Base-by-base conservation (phyloP, 768 basidiomycete genomes). In the Suillus clintonianus region DNA sequence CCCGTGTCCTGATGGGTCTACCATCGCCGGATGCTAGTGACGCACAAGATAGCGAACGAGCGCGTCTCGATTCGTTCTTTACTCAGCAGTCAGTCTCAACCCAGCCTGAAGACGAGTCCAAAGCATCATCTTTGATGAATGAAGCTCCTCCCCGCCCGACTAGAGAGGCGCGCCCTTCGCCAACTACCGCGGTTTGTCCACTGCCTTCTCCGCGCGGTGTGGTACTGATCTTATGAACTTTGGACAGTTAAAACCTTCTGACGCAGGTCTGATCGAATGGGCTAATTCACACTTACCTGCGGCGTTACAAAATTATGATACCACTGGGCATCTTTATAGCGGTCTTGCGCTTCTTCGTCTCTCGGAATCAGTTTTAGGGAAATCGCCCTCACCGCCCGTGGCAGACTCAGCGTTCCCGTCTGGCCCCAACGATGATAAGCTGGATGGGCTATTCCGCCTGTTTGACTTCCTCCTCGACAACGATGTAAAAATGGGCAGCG, bases 391-490 rank as follows among this genome's bases (percentile, higher is more conserved):
- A 19, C 91, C 92, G 17, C 84, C 90, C 11, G 89, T 95, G 3
- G 86, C 88, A 1, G 92, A 94, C 69, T 85, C 88, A 2, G 88
- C 89, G 0, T 97, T 97, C 80, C 90, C 90, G 3, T 73, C 79
- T 10, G 84, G 83, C 45, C 76, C 83, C 14, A 80, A 82, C 65
- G 90, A 95, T 71, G 90, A 96, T 67, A 92, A 90, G 67, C 79
- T 97, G 15, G 92, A 94, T 32, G 94, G 95, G 17, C 80, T 97
- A 34, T 95, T 97, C 80, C 83, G 86, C 62, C 79, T 97, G 61
- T 97, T 97, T 77, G 96, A 98, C 77, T 95, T 94, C 77, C 77
- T 97, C 61, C 83, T 98, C 54, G 94, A 96, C 69, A 93, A 94
- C 64, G 95, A 95, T 56, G 88, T 96, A 62, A 90, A 91, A 78